Base-by-base conservation (phyloP, 2,329 filamentous ascomycete genomes). In the Trichoderma pleuroti region DNA sequence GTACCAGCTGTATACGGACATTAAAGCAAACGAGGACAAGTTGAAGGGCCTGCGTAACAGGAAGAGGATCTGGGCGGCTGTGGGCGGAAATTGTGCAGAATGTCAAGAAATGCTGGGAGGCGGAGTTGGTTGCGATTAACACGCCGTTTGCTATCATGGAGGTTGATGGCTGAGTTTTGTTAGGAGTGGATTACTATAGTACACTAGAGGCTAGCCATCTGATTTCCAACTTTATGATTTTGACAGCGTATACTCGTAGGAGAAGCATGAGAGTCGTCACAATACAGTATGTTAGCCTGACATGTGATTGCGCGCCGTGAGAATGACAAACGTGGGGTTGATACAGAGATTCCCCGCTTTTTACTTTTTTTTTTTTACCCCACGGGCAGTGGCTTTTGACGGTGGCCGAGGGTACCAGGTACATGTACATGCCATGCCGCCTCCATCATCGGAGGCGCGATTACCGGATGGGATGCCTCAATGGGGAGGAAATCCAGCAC, bases 11-110 rank as follows among this genome's bases (percentile, higher is more conserved):
- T 74, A 74, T n/a, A 49, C 54, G 34, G 56, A 62, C 1, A 56
- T 71, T 14, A 57, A 39, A 14, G 30, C 21, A 14, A 71, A 66
- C 11, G 34, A 34, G 42, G 54, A 9, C 11, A 52, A 5, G 65
- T 21, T 32, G 32, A 62, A 16, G 57, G 73, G 73, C 3, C 65
- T 74, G 11, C 68, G 70, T 6, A 74, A 74, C 21, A 59, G 73
- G 16, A 52, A 72, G 63, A 67, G 72, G 12, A 67, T 74, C 18
- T 74, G 73, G 73, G 42, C 4, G 42, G 36, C 21, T 46, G 42
- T 71, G 2, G 24, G 21, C n/a, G 36, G 36, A 57, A 5, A 63
- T 71, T 57, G 64, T 68, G 16, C 56, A 18, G 34, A 49, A 68
- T 16, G 46, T 71, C 7, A 61, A 60, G 57, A 42, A 36, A 11